Conservation (phyloP, 805 yeast genomes). For the Candida broadrunensis region DNA sequence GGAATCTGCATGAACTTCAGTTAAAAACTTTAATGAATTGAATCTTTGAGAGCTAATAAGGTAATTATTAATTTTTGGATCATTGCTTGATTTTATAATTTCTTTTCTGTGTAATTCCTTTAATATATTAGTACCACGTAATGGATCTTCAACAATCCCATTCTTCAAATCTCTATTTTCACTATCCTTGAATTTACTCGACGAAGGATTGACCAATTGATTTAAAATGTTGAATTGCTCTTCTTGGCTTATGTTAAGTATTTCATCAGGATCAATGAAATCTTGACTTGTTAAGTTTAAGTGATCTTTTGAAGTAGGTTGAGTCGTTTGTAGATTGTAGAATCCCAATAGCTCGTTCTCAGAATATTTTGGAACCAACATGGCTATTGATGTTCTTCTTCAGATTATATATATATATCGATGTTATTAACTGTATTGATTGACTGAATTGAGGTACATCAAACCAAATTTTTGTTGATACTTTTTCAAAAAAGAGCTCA, state of each 20-base stretch:
- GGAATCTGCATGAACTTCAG: constrained; percentile 35
- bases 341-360: constrained; percentile 25
- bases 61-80: constrained; percentile 28
- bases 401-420: too few species aligned
- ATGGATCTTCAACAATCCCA: constrained; percentile 28
- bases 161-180: constrained; percentile 1
- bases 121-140: constrained; percentile 27
- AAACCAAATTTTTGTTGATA: background rate
- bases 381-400: background rate
- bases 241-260: constrained; percentile 16
- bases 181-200: constrained; percentile 4
- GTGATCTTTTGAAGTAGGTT: constrained; percentile 17
- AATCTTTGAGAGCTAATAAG: constrained; percentile 35
- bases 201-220: constrained; percentile 15
- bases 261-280: constrained; percentile 14
- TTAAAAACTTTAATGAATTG: constrained; percentile 32
- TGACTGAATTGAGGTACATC: background rate
- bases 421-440: background rate
- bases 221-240: constrained; percentile 31
- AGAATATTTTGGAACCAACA: constrained; percentile 7
- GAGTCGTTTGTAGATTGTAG: constrained; percentile 24
- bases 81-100: constrained; percentile 22
- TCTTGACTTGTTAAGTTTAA: constrained; percentile 4
- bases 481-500: background rate
- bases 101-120: constrained; percentile 20